Evolutionary conservation across 352 stramenopile genomes (phyloP), one percentile per base, ranked within the genome.

Genomic region (Pythium aristosporum): DNA sequence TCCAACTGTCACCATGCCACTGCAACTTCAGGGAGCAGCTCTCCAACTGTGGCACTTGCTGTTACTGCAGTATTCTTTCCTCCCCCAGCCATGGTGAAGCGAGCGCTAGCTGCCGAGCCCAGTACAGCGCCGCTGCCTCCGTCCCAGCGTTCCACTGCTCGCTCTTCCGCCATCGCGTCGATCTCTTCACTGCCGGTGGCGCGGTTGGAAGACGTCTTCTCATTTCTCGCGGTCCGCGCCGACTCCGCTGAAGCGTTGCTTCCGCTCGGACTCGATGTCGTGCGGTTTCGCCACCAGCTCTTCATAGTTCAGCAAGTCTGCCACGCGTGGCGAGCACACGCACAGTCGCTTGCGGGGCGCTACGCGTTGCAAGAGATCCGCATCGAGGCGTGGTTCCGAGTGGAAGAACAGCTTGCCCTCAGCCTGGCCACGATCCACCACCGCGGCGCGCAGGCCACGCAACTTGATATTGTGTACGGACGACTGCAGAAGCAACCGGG

Each of bases 281-380:
- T 34, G 39, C 32, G 13, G 41, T 21, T 41, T 15, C 55, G 36
- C 15, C 23, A 21, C 16, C 13, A 61, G 41, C 55, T 61, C 55
- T 53, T 61, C 32, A n/a, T 16, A 21, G 15, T 53, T 11, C 15
- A 36, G 23, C 20, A 39, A 25, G 55, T 61, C 20, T 61, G 9
- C 8, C 25, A 16, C 28, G 55, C 37, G 16, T 61, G 55, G 55
- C 41, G n/a, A 7, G 18, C 21, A 20, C 13, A 42, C 7, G 28
- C 44, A 5, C 16, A 36, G 11, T 30, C 21, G 55, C 41, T 61
- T 28, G 16, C 13, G 1, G 23, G 2, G 11, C 20, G n/a, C 30
- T 46, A 52, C 28, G 20, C 25, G 13, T n/a, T 25, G 18, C 18
- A 23, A 6, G 23, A 37, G 5, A 32, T 53, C 25, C 41, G 32